phyloP scores from a whole-genome alignment of 768 basidiomycete species.

The Cystofilobasidium bisporidii region DNA sequence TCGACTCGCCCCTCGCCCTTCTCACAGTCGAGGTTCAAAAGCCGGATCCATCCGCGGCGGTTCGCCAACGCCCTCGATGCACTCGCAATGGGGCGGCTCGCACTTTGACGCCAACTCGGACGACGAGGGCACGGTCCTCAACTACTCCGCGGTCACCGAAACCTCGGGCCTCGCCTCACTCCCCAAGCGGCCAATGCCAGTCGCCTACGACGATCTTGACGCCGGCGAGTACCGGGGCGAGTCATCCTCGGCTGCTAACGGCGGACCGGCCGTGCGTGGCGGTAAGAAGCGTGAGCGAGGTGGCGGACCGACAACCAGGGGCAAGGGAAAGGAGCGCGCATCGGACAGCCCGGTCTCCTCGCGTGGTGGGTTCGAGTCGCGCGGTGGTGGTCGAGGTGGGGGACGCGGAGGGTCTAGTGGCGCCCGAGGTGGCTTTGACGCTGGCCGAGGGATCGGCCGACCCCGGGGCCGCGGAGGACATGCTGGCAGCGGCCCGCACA shows the following conservation, averaged over 20 bases:
- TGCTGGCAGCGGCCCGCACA: background rate
- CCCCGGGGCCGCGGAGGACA: slow-evolving; percentile 2
- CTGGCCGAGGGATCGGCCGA: slow-evolving; percentile 7
- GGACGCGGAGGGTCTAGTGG: slow-evolving; percentile 6
- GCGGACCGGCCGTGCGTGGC: background rate
- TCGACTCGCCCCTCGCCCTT: background rate
- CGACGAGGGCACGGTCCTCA: slow-evolving; percentile 19
- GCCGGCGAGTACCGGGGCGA: background rate
- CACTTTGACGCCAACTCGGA: slow-evolving; percentile 25
- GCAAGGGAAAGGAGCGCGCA: slow-evolving; percentile 10
- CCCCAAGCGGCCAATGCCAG: slow-evolving; percentile 15
- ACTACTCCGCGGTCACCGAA: slow-evolving; percentile 15
- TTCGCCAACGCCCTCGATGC: slow-evolving; percentile 14
- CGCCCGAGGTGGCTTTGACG: background rate
- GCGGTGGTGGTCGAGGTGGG: slow-evolving; percentile 7
- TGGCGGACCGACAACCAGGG: background rate
- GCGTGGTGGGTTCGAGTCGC: background rate
- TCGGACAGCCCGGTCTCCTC: background rate
- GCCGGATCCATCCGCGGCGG: slow-evolving; percentile 13
- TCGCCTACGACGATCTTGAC: slow-evolving; percentile 22
- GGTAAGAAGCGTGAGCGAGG: background rate
- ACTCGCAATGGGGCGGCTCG: slow-evolving; percentile 8
- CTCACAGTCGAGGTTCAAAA: slow-evolving; percentile 7
- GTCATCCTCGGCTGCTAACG: background rate
- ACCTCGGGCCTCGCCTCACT: background rate